Evolutionary conservation across 768 basidiomycete species (phyloP).

Genomic region (Crassisporium funariophilum): DNA sequence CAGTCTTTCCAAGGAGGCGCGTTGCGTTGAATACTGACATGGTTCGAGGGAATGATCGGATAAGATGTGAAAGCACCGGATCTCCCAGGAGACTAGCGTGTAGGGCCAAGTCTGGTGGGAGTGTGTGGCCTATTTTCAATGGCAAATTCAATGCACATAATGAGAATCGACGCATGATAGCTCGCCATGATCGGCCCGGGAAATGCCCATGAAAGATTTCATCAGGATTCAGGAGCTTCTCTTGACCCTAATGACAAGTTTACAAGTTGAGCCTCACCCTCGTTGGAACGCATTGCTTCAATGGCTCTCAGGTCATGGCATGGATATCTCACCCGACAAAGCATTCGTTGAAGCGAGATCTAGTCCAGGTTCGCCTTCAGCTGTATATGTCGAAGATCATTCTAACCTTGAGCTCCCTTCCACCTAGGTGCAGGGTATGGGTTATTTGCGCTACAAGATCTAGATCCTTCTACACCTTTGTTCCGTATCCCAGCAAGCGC

Average conservation of each 20-base stretch:
- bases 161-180: slow-evolving; percentile 24
- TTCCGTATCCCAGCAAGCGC: slow-evolving; percentile 72
- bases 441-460: slow-evolving; percentile 50
- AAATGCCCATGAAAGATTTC: slow-evolving; percentile 3
- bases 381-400: slow-evolving; percentile 2
- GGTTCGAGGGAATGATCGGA: slow-evolving; percentile 1
- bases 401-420: slow-evolving; percentile 5
- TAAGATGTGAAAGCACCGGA: slow-evolving; percentile 7
- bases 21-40: slow-evolving; percentile 86
- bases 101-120: slow-evolving; percentile 11
- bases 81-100: slow-evolving; percentile 15
- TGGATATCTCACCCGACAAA: slow-evolving; percentile 37
- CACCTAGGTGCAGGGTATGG: slow-evolving; percentile 67
- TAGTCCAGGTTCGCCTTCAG: slow-evolving; percentile 46
- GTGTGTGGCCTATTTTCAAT: slow-evolving; percentile 4
- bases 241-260: slow-evolving; percentile 11
- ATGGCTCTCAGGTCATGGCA: slow-evolving; percentile 56
- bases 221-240: slow-evolving; percentile 5
- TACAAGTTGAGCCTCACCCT: slow-evolving; percentile 24
- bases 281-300: slow-evolving; percentile 50
- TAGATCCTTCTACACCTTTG: slow-evolving; percentile 56
- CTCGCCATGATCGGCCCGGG: slow-evolving; percentile 6
- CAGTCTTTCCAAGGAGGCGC: slow-evolving; percentile 80
- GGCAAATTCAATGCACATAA: slow-evolving; percentile 12
- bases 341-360: slow-evolving; percentile 55